Evolutionary conservation across 129 eudicot species (phyloP).

Genomic region (Escallonia rubra): DNA sequence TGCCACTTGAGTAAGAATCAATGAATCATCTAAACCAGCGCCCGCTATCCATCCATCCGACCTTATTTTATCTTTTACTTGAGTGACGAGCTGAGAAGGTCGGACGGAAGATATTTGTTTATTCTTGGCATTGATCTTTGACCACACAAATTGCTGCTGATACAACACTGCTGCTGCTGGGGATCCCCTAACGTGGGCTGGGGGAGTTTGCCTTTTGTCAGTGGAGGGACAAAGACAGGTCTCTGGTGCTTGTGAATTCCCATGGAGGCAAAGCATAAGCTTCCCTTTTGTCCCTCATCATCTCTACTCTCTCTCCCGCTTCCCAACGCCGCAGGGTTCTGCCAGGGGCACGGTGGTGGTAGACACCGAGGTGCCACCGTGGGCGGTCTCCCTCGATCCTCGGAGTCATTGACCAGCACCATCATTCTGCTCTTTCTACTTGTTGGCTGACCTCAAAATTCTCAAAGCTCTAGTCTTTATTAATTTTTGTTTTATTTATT

Average conservation of each 20-base stretch:
- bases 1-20: neutral
- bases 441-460: neutral
- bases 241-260: conserved; percentile 24
- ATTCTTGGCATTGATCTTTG: neutral
- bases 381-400: neutral
- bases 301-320: neutral
- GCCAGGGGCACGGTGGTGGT: neutral
- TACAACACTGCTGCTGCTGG: too few species aligned
- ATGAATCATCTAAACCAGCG: neutral
- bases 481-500: too few species aligned
- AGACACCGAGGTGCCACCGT: neutral
- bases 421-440: conserved; percentile 17
- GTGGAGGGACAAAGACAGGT: conserved; percentile 26
- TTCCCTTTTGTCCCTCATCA: neutral
- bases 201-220: neutral
- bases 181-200: neutral
- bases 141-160: neutral
- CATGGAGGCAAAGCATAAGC: conserved; percentile 2
- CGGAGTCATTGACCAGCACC: conserved; percentile 18
- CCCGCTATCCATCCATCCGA: too few species aligned
- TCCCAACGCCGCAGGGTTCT: neutral
- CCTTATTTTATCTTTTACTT: neutral
- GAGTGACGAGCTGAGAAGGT: neutral
- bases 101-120: neutral
- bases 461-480: too few species aligned